phyloP scores from a whole-genome alignment of 208 protist genomes.

The Acanthamoeba sp. region DNA sequence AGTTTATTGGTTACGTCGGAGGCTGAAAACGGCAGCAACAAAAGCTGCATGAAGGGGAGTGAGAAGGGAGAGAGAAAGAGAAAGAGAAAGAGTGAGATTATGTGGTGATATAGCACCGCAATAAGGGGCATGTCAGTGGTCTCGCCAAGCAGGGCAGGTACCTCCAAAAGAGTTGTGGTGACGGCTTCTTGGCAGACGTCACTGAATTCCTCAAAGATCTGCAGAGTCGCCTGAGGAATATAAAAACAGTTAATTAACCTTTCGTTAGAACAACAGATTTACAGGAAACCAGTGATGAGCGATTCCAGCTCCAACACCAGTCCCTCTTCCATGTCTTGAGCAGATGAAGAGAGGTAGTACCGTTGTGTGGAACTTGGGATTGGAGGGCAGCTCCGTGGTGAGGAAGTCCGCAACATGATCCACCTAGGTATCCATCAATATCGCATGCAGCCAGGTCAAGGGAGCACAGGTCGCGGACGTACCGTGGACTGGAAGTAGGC shows the following conservation, averaged over 20 bases:
- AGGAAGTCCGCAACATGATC: neutral
- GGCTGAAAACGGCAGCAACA: neutral
- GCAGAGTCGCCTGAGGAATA: neutral
- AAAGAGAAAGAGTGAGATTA: neutral
- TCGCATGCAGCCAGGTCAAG: neutral
- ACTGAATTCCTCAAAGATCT: slow-evolving; percentile 57
- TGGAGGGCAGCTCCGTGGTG: neutral
- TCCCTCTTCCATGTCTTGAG: no score
- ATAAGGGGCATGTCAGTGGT: no score
- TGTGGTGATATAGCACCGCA: no score
- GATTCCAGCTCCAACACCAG: no score
- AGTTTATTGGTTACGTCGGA: neutral
- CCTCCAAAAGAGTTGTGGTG: slow-evolving; percentile 23
- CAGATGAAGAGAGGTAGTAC: neutral
- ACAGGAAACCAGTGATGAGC: no score
- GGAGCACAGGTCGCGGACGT: neutral
- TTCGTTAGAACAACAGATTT: no score
- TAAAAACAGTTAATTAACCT: no score
- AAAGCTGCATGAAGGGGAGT: no score
- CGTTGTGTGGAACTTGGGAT: slow-evolving; percentile 15
- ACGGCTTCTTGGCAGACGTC: slow-evolving; percentile 9
- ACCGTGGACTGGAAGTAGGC: slow-evolving; percentile 3
- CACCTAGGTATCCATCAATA: neutral
- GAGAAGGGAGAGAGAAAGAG: no score
- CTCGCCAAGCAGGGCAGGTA: neutral